These are phyloP conservation scores for Lasiosphaeria hispida DNA, from an alignment of 495 filamentous ascomycete species.

Conservation along the genomic window DNA sequence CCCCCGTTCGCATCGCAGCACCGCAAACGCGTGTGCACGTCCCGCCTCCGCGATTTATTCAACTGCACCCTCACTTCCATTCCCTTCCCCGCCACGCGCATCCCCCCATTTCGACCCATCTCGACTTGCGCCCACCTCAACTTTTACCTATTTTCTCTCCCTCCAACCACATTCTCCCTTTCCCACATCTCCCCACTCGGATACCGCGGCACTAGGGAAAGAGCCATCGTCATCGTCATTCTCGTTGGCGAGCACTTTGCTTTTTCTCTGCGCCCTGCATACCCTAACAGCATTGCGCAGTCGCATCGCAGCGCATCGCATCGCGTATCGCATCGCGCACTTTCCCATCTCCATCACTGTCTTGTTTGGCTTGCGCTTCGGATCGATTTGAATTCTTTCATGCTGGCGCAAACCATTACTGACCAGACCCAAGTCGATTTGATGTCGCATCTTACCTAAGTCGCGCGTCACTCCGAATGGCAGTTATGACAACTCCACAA, in stretches of 20 bases:
- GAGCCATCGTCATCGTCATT: no score
- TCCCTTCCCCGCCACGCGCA: slow-evolving; percentile 18
- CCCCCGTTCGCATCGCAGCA: slow-evolving; percentile 13
- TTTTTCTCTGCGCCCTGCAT: no score
- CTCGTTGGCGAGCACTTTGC: no score
- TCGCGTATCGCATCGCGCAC: no score
- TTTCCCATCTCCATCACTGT: neutral
- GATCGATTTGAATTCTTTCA: neutral
- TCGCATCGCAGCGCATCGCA: no score
- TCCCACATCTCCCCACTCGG: no score
- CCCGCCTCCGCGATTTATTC: slow-evolving; percentile 20
- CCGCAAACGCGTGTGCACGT: slow-evolving; percentile 35
- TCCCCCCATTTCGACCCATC: slow-evolving; percentile 10
- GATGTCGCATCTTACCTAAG: slow-evolving; percentile 32
- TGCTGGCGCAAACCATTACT: slow-evolving; percentile 3
- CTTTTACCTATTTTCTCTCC: no score
- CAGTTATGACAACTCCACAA: slow-evolving; percentile 55
- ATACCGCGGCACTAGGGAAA: no score
- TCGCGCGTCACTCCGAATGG: slow-evolving; percentile 38
- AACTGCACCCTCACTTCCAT: slow-evolving; percentile 7
- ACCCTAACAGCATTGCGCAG: no score
- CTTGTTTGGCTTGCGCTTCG: neutral
- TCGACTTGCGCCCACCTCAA: neutral
- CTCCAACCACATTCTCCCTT: no score
- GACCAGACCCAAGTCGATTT: slow-evolving; percentile 17